These are phyloP conservation scores for Didymella pomorum DNA, from an alignment of 2,329 filamentous ascomycete genomes.

Conservation along the genomic window DNA sequence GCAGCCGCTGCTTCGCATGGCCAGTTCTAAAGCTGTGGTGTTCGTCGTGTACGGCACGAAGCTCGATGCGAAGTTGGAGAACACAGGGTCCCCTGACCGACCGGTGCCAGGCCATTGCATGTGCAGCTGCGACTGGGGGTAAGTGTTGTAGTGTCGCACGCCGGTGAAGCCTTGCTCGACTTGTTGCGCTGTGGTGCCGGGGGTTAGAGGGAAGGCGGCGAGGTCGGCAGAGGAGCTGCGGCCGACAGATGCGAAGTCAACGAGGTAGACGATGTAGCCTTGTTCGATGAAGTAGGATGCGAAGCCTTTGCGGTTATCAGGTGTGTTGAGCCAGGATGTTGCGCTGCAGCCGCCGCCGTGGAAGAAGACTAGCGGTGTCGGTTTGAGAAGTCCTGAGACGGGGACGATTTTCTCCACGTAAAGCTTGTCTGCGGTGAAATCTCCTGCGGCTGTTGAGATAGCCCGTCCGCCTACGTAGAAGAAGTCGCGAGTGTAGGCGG, in stretches of 20 bases:
- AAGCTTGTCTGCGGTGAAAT: too few species aligned
- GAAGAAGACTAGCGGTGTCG: constrained; percentile 27
- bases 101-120: constrained; percentile 18
- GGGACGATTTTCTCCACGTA: too few species aligned
- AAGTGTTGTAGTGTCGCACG: constrained; percentile 1
- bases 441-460: too few species aligned
- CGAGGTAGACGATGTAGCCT: constrained; percentile 18
- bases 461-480: too few species aligned
- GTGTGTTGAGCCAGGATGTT: constrained; percentile 7
- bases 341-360: constrained; percentile 24
- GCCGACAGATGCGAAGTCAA: constrained; percentile 12
- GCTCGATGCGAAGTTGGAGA: constrained; percentile 15
- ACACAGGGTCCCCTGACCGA: constrained; percentile 8
- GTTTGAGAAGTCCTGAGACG: too few species aligned
- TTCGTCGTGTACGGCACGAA: constrained; percentile 19
- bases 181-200: constrained; percentile 2
- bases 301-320: constrained; percentile 14
- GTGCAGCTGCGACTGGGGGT: constrained; percentile 16
- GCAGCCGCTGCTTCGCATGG: too few species aligned
- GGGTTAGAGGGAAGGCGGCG: constrained; percentile 7
- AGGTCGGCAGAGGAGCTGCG: constrained; percentile 16
- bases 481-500: too few species aligned
- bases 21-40: constrained; percentile 19
- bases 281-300: constrained; percentile 20
- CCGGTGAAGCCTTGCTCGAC: constrained; percentile 15